These are phyloP conservation scores for Pseudocercospora fijiensis DNA, from an alignment of 2,329 filamentous ascomycete genomes.

Conservation along the genomic window DNA sequence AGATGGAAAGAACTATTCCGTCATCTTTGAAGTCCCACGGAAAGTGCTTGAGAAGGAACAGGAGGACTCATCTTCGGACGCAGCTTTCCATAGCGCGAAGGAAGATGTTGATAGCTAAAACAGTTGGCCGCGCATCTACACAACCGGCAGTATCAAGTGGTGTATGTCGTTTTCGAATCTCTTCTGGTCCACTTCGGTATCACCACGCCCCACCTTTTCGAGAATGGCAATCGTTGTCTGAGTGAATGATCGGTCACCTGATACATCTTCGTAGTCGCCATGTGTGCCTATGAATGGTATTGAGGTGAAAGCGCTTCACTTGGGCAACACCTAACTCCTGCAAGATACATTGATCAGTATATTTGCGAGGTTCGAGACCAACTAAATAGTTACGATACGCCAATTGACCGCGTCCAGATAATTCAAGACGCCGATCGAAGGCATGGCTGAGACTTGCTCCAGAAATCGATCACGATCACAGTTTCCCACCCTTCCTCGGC, in stretches of 20 bases:
- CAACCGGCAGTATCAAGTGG: not conserved
- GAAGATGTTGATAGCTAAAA: not conserved
- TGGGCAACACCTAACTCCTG: too few species aligned
- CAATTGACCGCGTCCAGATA: not conserved
- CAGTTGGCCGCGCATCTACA: not conserved
- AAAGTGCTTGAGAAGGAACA: conserved; percentile 38
- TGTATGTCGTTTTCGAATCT: not conserved
- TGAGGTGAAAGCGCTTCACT: too few species aligned
- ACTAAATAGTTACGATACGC: not conserved
- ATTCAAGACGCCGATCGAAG: not conserved
- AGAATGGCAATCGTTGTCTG: too few species aligned
- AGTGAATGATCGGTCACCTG: too few species aligned
- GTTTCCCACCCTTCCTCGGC: conserved; percentile 10
- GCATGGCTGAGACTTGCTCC: too few species aligned
- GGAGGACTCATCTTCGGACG: not conserved
- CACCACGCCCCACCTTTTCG: too few species aligned
- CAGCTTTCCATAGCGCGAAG: not conserved
- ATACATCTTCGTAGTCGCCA: too few species aligned
- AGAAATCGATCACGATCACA: too few species aligned
- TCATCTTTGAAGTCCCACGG: conserved; percentile 76
- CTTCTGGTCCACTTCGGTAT: too few species aligned
- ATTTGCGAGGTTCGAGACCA: not conserved
- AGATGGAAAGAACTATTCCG: conserved; percentile 74
- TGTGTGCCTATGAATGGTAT: too few species aligned
- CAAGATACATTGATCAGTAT: not conserved